Conservation (phyloP, 140 eudicot genomes). For the Bidens hawaiensis region DNA sequence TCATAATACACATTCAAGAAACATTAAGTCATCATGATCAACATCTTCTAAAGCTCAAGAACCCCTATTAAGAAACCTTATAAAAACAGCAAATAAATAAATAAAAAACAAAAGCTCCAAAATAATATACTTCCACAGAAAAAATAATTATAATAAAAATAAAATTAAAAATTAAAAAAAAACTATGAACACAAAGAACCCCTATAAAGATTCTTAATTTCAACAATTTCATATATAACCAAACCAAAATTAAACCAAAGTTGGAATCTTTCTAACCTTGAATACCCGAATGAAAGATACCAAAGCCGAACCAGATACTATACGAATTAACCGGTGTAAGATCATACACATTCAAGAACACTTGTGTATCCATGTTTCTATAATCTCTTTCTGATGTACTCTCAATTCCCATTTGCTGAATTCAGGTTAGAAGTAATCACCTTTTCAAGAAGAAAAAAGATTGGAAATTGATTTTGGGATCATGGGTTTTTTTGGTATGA, state of each 20-base stretch:
- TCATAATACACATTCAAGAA: no score
- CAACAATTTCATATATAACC: not conserved
- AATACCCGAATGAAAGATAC: slow-evolving; percentile 82
- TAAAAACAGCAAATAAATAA: not conserved
- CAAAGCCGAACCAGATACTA: slow-evolving; percentile 66
- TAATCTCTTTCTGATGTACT: slow-evolving; percentile 23
- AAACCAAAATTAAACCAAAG: not conserved
- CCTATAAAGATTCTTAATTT: not conserved
- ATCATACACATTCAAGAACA: slow-evolving; percentile 46
- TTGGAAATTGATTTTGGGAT: not conserved
- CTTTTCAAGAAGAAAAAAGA: not conserved
- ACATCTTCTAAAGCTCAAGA: not conserved
- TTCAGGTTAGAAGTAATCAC: not conserved
- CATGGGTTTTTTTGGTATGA: not conserved
- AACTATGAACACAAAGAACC: not conserved
- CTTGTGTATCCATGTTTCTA: slow-evolving; percentile 32
- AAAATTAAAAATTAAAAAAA: no score
- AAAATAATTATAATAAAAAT: no score
- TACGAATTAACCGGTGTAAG: slow-evolving; percentile 70
- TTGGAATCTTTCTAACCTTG: slow-evolving; percentile 39
- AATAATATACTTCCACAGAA: no score
- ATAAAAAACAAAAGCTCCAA: not conserved
- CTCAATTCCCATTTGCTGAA: not conserved
- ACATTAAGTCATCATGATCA: not conserved
- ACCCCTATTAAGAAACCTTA: not conserved